A percentile compares a stretch with the other conserved stretches of the same genome.
Conservation (phyloP, 2,329 filamentous ascomycete species). For the Trichoderma brevicompactum region DNA sequence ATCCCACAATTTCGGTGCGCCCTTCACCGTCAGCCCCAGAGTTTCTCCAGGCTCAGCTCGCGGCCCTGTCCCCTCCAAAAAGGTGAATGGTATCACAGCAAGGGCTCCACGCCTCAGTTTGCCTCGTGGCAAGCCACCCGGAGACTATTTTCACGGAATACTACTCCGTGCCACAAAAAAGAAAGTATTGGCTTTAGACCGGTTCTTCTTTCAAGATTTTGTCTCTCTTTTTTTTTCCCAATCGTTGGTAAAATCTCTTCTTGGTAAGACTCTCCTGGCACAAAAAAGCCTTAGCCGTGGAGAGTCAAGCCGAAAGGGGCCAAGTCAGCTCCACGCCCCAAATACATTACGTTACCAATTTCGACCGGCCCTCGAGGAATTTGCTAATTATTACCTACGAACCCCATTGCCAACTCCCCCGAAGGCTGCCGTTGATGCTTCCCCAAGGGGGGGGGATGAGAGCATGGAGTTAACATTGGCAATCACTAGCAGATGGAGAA, state of each 20-base stretch:
- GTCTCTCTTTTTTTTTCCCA: neutral
- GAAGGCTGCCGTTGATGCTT: neutral
- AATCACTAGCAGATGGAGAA: neutral
- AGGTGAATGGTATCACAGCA: neutral
- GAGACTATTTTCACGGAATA: constrained; percentile 8
- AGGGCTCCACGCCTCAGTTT: neutral
- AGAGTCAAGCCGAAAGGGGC: constrained; percentile 5
- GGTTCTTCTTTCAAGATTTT: neutral
- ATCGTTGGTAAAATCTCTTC: neutral
- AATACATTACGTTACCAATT: constrained; percentile 24
- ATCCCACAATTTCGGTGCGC: constrained; percentile 16
- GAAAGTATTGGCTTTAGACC: neutral
- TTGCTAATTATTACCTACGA: constrained; percentile 27
- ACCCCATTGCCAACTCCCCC: neutral
- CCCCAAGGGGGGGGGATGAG: neutral
- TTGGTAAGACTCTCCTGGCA: neutral
- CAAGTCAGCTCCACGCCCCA: constrained; percentile 20
- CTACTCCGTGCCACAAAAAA: constrained; percentile 2
- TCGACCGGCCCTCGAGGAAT: neutral
- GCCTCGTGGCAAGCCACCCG: constrained; percentile 23
- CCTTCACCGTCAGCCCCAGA: constrained; percentile 21
- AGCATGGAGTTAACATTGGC: neutral
- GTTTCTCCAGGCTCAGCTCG: neutral
- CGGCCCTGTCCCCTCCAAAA: neutral
- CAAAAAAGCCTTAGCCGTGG: neutral